Conservation (phyloP, 176 grass and related monocot species). For the Oryza longistaminata region DNA sequence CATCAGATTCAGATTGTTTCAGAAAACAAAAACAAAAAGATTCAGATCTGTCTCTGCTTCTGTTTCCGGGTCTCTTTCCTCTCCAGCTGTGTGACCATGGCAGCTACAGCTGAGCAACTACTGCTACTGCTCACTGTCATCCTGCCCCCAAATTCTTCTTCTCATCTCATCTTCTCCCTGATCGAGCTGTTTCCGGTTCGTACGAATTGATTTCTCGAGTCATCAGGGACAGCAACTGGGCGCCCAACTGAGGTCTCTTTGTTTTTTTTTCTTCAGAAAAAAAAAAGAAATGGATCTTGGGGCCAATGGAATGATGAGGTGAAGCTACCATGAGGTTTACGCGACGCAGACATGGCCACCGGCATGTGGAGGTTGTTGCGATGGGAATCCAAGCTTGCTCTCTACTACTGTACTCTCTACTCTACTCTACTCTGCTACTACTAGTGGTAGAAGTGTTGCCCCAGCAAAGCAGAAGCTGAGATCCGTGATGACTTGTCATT, state of each 20-base stretch:
- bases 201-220: neutral
- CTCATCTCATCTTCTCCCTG: too few relatives aligned
- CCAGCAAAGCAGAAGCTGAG: neutral
- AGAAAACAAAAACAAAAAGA: neutral
- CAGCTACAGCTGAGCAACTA: conserved; percentile 30
- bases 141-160: too few relatives aligned
- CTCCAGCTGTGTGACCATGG: conserved; percentile 33
- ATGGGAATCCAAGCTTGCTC: neutral
- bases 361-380: neutral
- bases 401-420: neutral
- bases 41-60: conserved; percentile 38
- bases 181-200: neutral
- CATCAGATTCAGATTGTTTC: conserved; percentile 40
- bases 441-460: neutral
- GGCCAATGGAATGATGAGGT: neutral
- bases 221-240: neutral
- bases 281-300: neutral
- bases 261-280: neutral
- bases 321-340: neutral
- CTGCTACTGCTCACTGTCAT: neutral
- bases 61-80: conserved; percentile 39
- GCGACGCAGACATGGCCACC: neutral
- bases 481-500: neutral
- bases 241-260: neutral
- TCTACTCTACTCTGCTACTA: neutral